Conservation (phyloP, 192 early-diverging fungal genomes). For the Coemansia sp. region DNA sequence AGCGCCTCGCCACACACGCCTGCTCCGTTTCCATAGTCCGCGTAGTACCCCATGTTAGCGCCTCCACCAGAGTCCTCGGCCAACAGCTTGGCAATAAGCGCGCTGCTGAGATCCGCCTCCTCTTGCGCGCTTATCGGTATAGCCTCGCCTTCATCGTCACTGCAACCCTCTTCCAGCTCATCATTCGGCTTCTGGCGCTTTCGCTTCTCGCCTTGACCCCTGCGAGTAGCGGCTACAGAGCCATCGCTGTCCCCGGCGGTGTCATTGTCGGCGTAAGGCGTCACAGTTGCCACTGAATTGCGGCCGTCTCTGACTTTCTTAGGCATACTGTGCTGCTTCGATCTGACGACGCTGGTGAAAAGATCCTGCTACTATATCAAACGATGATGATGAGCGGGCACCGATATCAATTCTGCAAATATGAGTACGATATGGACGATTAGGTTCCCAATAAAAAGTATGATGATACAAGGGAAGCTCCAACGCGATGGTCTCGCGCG, state of each 20-base stretch:
- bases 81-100: constrained; percentile 76
- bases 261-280: neutral
- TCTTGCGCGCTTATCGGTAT: constrained; percentile 64
- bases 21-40: constrained; percentile 45
- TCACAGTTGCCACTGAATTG: neutral
- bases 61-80: constrained; percentile 67
- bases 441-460: neutral
- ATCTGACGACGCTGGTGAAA: neutral
- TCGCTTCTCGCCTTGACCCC: neutral
- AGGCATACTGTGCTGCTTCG: neutral
- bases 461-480: neutral
- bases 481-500: neutral
- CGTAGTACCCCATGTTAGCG: constrained; percentile 58
- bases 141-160: constrained; percentile 3
- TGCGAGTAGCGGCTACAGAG: neutral
- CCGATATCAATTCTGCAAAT: neutral
- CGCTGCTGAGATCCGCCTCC: constrained; percentile 80
- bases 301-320: neutral
- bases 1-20: constrained; percentile 41
- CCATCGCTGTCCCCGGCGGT: neutral
- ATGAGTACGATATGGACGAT: neutral
- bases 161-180: neutral
- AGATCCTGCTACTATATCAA: neutral
- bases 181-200: neutral
- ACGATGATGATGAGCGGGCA: neutral